Percentiles rank a stretch among this genome's conserved stretches.
These are phyloP conservation scores for Primulina eburnea DNA, from an alignment of 257 asterid species.

Conservation along the genomic window DNA sequence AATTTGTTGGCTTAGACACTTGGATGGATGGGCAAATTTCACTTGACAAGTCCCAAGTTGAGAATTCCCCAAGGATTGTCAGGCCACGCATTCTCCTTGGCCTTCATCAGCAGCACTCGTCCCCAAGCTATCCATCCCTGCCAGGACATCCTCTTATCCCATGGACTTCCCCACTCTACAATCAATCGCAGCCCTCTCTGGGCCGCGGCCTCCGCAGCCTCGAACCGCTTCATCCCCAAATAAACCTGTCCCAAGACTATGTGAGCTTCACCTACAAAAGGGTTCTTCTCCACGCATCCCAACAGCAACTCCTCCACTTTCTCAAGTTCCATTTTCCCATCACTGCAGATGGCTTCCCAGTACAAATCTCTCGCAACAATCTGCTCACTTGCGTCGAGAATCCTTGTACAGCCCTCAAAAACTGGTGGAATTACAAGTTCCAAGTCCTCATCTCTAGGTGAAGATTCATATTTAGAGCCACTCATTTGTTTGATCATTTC, in stretches of 20 bases:
- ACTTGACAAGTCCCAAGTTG: slow-evolving; percentile 67
- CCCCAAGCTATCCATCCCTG: slow-evolving; percentile 91
- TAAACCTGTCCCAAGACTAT: slow-evolving; percentile 69
- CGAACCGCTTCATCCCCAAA: slow-evolving; percentile 52
- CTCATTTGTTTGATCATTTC: slow-evolving; percentile 33
- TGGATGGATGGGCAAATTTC: neutral
- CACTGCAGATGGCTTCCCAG: slow-evolving; percentile 76
- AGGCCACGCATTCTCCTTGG: slow-evolving; percentile 71
- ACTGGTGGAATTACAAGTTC: slow-evolving; percentile 78
- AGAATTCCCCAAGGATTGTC: slow-evolving; percentile 54
- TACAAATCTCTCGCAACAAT: slow-evolving; percentile 62
- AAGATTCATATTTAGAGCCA: neutral
- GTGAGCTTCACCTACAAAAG: slow-evolving; percentile 67
- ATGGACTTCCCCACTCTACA: slow-evolving; percentile 87
- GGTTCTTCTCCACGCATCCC: slow-evolving; percentile 61
- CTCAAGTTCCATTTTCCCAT: slow-evolving; percentile 45
- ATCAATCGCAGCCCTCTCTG: slow-evolving; percentile 62
- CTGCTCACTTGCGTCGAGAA: slow-evolving; percentile 52
- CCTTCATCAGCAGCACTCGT: slow-evolving; percentile 62
- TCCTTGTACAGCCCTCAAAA: slow-evolving; percentile 42
- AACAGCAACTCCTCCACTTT: slow-evolving; percentile 52
- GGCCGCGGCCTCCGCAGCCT: slow-evolving; percentile 60
- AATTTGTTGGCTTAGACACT: neutral
- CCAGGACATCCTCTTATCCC: slow-evolving; percentile 97
- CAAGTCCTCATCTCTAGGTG: slow-evolving; percentile 48